Conservation (phyloP, 768 basidiomycete genomes). For the Symmetrospora coprosmae region DNA sequence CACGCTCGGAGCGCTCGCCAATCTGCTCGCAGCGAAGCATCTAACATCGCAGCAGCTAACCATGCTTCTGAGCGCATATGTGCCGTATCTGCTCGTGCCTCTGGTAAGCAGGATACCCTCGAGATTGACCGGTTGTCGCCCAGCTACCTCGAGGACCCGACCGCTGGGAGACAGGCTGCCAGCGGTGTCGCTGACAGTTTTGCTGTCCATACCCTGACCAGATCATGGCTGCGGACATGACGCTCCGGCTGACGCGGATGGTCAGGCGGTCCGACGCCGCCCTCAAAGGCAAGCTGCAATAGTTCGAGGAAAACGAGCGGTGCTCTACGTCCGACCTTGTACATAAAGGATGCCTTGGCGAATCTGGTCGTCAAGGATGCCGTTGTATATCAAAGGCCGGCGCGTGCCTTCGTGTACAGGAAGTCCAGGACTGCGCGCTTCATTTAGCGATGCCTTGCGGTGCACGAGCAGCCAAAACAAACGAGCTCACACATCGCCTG, state of each 20-base stretch:
- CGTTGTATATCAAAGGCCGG: not conserved
- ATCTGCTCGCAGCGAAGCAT: not conserved
- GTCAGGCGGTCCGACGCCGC: not conserved
- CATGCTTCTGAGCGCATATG: not conserved
- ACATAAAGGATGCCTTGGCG: constrained; percentile 3
- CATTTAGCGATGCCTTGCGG: too few relatives aligned
- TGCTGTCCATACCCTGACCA: not conserved
- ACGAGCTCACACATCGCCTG: constrained; percentile 2
- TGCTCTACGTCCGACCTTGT: not conserved
- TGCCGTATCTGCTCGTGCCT: constrained; percentile 9
- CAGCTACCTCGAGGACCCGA: too few relatives aligned
- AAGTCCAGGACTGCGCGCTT: constrained; percentile 1
- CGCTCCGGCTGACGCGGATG: not conserved
- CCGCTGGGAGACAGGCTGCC: too few relatives aligned
- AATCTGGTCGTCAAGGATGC: constrained; percentile 5
- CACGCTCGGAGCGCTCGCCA: constrained; percentile 2
- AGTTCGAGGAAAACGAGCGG: not conserved
- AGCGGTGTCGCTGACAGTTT: not conserved
- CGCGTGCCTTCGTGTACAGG: not conserved
- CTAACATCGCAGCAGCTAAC: not conserved
- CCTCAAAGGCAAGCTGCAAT: not conserved
- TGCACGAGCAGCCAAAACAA: too few relatives aligned
- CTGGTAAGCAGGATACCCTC: not conserved
- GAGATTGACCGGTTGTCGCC: too few relatives aligned
- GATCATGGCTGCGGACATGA: constrained; percentile 1